Conservation (phyloP, 441 rosid species). For the Adansonia rubrostipa region DNA sequence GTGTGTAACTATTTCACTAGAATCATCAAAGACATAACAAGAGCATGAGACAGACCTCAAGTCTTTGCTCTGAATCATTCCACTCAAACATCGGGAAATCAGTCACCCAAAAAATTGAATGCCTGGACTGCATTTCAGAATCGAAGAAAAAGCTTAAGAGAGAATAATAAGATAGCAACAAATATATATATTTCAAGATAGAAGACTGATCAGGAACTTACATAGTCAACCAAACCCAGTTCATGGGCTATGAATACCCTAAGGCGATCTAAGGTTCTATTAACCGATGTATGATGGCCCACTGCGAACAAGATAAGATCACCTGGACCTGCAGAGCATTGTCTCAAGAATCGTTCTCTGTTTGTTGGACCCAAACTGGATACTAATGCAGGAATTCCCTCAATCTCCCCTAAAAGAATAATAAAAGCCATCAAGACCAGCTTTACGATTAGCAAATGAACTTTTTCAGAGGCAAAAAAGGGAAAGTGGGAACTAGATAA, state of each 20-base stretch:
- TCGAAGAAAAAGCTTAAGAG: constrained; percentile 24
- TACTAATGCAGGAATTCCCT: constrained; percentile 80
- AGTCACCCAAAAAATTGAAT: constrained; percentile 91
- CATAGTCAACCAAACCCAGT: constrained; percentile 75
- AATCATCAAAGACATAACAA: neutral
- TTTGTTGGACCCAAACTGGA: constrained; percentile 62
- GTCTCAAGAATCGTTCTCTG: constrained; percentile 53
- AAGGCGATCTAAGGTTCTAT: constrained; percentile 76
- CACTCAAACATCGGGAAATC: constrained; percentile 99
- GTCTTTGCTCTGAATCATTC: constrained; percentile 85
- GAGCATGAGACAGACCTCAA: constrained; percentile 64
- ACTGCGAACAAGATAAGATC: constrained; percentile 92
- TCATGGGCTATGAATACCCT: constrained; percentile 70
- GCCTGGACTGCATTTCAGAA: constrained; percentile 60
- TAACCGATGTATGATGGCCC: constrained; percentile 73
- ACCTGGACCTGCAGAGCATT: constrained; percentile 76
- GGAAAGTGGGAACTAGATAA: neutral
- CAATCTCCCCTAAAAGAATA: constrained; percentile 59
- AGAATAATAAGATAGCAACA: constrained; percentile 20
- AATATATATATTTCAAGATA: constrained; percentile 12
- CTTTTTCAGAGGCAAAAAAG: neutral
- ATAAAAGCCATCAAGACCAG: constrained; percentile 7
- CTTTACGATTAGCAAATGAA: constrained; percentile 1
- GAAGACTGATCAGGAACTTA: constrained; percentile 44
- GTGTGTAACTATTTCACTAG: constrained; percentile 12